Evolutionary conservation across 441 rosid genomes (phyloP).

Genomic region (Adansonia grandidieri): DNA sequence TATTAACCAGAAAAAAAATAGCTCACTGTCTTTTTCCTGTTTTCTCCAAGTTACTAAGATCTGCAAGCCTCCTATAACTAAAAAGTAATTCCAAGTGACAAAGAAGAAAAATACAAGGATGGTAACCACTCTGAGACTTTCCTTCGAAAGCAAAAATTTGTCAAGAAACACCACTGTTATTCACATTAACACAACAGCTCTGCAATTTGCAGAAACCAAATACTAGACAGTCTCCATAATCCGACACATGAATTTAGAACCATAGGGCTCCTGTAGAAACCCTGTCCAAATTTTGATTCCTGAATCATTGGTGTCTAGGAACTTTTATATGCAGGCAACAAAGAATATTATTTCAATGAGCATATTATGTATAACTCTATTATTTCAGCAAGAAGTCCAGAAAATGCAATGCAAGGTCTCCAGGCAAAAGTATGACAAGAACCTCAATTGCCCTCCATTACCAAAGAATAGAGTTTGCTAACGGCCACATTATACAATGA

Average conservation of each 20-base stretch:
- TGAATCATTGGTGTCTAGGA: constrained; percentile 14
- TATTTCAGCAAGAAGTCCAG: not conserved
- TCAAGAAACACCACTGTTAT: not conserved
- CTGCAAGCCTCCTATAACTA: not conserved
- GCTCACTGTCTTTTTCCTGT: not conserved
- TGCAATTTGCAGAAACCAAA: constrained; percentile 15
- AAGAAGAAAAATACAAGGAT: not conserved
- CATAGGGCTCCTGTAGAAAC: not conserved
- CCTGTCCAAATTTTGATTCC: not conserved
- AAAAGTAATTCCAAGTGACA: not conserved
- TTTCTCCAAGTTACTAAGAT: constrained; percentile 13
- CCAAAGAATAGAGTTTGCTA: not conserved
- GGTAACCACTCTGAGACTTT: not conserved
- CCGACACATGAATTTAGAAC: not conserved
- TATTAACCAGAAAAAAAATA: not conserved
- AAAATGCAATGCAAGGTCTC: not conserved
- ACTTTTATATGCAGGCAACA: not conserved
- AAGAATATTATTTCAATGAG: not conserved
- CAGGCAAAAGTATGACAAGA: not conserved
- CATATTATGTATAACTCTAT: constrained; percentile 2
- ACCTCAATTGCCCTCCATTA: not conserved
- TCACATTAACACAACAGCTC: constrained; percentile 1
- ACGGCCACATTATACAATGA: not conserved
- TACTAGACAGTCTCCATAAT: not conserved
- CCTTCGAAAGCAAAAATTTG: not conserved